phyloP scores from a whole-genome alignment of 176 grass and related monocot genomes.

The Chrysopogon serrulatus region DNA sequence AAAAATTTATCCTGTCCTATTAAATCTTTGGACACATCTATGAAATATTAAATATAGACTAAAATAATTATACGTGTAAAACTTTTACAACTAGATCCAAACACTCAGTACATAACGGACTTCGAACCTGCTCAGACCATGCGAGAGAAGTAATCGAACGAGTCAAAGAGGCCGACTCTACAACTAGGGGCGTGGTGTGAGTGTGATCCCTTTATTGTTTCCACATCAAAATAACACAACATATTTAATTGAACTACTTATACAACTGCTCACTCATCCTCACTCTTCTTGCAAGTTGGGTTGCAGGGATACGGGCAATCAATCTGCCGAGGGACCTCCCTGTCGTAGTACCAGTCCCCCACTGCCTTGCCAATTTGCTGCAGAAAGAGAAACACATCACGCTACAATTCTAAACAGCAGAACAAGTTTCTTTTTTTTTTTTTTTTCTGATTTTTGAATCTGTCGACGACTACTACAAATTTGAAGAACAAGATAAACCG shows the following conservation, averaged over 20 bases:
- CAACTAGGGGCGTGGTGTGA: background rate
- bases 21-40: no score
- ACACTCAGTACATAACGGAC: no score
- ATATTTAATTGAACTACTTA: background rate
- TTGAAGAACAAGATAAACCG: background rate
- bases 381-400: constrained; percentile 1
- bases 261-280: constrained; percentile 42
- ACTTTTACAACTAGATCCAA: no score
- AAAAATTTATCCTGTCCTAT: no score
- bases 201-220: background rate
- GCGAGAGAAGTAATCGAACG: no score
- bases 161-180: no score
- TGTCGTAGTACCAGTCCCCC: constrained; percentile 69
- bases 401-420: background rate
- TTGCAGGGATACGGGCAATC: constrained; percentile 89
- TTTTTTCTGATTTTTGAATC: background rate
- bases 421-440: background rate
- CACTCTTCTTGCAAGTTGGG: constrained; percentile 60
- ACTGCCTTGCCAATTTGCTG: constrained; percentile 82
- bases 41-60: no score
- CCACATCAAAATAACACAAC: background rate
- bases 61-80: no score
- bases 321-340: constrained; percentile 34
- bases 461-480: background rate
- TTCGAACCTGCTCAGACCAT: no score